Percentiles rank a stretch among this genome's conserved stretches.
These are phyloP conservation scores for Paulownia fortunei DNA, from an alignment of 257 asterid species.

Conservation along the genomic window DNA sequence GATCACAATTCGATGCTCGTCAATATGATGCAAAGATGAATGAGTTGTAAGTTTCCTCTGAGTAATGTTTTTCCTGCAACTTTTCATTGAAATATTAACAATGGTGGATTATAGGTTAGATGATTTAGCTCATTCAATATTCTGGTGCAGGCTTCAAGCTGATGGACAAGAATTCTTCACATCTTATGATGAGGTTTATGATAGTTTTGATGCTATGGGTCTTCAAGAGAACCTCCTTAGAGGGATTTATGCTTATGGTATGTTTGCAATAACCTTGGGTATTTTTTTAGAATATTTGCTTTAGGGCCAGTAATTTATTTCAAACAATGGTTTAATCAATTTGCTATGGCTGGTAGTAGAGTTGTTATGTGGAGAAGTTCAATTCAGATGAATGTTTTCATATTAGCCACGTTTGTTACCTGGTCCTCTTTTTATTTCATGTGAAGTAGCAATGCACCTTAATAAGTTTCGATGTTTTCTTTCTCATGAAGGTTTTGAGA, in stretches of 20 bases:
- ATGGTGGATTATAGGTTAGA: not conserved
- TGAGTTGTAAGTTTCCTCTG: conserved; percentile 49
- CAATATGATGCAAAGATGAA: conserved; percentile 58
- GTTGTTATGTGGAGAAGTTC: not conserved
- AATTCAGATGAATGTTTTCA: not conserved
- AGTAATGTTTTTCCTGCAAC: not conserved
- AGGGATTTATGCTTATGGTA: conserved; percentile 55
- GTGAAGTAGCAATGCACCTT: not conserved
- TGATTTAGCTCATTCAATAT: conserved; percentile 7
- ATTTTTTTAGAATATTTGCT: not conserved
- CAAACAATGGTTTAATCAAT: not conserved
- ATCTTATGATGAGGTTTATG: conserved; percentile 46
- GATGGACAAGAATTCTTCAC: conserved; percentile 50
- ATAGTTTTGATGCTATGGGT: conserved; percentile 46
- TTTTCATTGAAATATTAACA: not conserved
- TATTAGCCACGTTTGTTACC: not conserved
- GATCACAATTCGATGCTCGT: conserved; percentile 59
- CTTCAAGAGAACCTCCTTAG: conserved; percentile 53
- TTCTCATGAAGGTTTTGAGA: conserved; percentile 58
- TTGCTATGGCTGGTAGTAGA: not conserved
- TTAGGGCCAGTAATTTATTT: too few relatives aligned
- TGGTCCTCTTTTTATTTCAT: not conserved
- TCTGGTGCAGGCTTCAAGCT: conserved; percentile 40
- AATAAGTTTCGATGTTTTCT: not conserved
- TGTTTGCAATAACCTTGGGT: not conserved